Evolutionary conservation across 2,329 filamentous ascomycete species (phyloP), one percentile per base, ranked within the genome.

Genomic region (Alternaria novae-zelandiae): DNA sequence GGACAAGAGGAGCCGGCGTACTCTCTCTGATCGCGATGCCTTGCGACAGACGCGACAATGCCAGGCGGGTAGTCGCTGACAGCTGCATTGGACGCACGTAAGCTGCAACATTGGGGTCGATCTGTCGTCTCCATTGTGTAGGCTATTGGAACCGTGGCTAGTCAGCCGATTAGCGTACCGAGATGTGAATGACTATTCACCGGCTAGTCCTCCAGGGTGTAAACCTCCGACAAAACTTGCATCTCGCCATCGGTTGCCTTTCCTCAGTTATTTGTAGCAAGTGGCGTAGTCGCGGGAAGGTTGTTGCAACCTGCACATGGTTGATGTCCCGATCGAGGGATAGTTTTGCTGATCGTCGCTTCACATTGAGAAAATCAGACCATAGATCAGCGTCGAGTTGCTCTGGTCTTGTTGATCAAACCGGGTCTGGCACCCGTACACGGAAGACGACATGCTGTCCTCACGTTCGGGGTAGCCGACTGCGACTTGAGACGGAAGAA

Each of bases 181-280:
- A 44, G 30, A 49, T 25, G 53, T 57, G 58, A 61, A 61, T 55
- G 53, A 25, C 54, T 45, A 57, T 57, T 53, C 44, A 45, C 51
- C 57, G 56, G 57, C 60, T 66, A 65, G 59, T 54, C 59, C 51
- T 44, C 21, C 46, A 54, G n/a, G n/a, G 36, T 23, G 41, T 41
- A 46, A 45, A 26, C 59, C 47, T 49, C 41, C 71, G 70, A 74
- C 66, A 71, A 67, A 65, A 62, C 68, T 58, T 73, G 61, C 64
- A 68, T 58, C 59, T 72, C 66, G 68, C 69, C 68, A 61, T 66
- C 69, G 68, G 65, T 70, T 70, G 59, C 61, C 57, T 67, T 67
- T 55, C 67, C 65, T 26, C 44, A 50, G 30, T 21, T 45, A 32
- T 46, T 15, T 55, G 44, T 36, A 21, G 43, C 44, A 36, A 36